Conservation (phyloP, 2,329 filamentous ascomycete genomes). For the Paecilomyces variotii region DNA sequence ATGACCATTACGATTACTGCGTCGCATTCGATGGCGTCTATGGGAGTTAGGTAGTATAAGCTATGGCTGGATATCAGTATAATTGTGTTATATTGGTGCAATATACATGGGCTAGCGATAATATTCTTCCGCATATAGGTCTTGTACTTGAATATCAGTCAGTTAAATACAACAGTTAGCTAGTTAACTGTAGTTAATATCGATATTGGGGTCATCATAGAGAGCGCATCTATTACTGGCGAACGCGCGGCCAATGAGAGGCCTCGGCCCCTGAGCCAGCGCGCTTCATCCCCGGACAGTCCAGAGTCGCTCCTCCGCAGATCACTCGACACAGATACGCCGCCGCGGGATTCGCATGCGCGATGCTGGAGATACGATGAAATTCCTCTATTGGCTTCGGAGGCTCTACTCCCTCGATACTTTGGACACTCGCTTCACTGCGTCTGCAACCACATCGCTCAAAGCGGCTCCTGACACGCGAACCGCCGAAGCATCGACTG, state of each 20-base stretch:
- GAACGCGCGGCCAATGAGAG: neutral
- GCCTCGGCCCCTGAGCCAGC: neutral
- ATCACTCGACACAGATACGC: neutral
- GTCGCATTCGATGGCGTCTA: neutral
- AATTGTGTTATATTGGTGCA: neutral
- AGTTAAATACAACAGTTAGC: no score
- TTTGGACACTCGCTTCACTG: slow-evolving; percentile 65
- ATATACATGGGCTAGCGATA: neutral
- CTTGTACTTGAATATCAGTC: no score
- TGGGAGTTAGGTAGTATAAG: neutral
- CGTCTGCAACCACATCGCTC: slow-evolving; percentile 61
- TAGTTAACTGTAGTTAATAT: no score
- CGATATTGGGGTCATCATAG: neutral
- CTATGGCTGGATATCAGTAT: neutral
- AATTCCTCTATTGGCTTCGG: slow-evolving; percentile 40
- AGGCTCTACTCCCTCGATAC: slow-evolving; percentile 58
- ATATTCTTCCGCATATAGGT: no score
- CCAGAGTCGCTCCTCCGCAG: neutral
- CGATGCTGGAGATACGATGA: slow-evolving; percentile 34
- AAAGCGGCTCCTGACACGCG: slow-evolving; percentile 49
- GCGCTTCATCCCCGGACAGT: neutral
- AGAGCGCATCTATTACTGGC: neutral
- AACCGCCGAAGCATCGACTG: slow-evolving; percentile 15
- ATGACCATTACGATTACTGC: neutral
- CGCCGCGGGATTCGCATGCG: neutral